Evolutionary conservation across 331 rosid genomes (phyloP).

Genomic region (Phaseolus coccineus): DNA sequence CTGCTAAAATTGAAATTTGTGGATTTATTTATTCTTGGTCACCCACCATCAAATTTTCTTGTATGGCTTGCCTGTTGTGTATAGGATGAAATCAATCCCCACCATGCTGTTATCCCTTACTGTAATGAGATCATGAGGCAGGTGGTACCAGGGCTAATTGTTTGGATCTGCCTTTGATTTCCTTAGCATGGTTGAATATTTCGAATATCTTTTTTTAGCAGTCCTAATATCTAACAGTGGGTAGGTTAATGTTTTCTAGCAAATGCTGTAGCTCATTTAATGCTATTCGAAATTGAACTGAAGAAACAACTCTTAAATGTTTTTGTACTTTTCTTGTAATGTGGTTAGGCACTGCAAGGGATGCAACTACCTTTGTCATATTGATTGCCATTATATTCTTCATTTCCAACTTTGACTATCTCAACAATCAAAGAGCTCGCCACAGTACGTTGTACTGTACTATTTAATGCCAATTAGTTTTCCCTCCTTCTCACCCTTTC

Average conservation of each 20-base stretch:
- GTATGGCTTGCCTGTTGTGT: not conserved
- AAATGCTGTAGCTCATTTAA: not conserved
- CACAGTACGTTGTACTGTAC: not conserved
- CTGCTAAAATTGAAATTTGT: slow-evolving; percentile 28
- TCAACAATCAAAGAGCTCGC: not conserved
- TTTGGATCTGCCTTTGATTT: not conserved
- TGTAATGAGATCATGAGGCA: not conserved
- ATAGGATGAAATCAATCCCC: not conserved
- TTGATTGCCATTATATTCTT: not conserved
- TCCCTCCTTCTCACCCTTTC: not conserved
- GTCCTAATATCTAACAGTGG: not conserved
- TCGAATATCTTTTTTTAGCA: too few relatives aligned
- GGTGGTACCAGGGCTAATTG: not conserved
- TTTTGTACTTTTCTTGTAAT: not conserved
- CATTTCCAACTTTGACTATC: not conserved
- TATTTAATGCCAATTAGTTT: not conserved
- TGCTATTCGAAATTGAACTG: not conserved
- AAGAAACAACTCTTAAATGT: not conserved
- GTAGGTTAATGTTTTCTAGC: not conserved
- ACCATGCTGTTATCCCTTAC: not conserved
- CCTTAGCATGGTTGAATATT: not conserved
- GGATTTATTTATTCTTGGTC: not conserved
- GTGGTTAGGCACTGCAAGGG: not conserved
- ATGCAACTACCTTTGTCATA: not conserved
- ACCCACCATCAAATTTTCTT: not conserved